Percentiles rank a stretch among this genome's conserved stretches.
Evolutionary conservation across 345 rosid genomes (phyloP).

Genomic region (Lepidium africanum): DNA sequence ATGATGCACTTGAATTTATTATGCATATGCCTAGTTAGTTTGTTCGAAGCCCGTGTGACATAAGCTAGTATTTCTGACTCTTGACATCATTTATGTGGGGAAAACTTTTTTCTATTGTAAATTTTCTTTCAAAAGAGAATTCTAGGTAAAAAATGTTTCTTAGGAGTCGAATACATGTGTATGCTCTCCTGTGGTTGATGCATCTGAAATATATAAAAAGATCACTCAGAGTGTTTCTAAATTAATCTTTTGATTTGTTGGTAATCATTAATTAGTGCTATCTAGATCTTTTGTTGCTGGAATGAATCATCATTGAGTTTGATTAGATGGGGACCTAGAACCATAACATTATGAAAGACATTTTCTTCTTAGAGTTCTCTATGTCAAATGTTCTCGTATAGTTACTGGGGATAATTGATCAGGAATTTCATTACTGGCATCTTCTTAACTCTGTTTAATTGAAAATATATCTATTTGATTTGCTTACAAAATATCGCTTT

Average conservation of each 20-base stretch:
- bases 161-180: background rate
- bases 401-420: background rate
- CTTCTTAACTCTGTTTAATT: background rate
- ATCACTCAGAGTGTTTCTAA: background rate
- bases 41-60: background rate
- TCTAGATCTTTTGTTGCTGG: background rate
- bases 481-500: background rate
- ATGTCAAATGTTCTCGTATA: background rate
- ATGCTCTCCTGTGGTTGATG: background rate
- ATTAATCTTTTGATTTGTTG: background rate
- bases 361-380: background rate
- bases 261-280: background rate
- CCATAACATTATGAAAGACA: background rate
- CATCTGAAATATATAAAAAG: background rate
- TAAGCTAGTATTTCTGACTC: background rate
- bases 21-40: background rate
- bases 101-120: background rate
- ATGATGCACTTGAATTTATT: background rate
- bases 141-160: background rate
- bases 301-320: background rate
- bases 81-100: background rate
- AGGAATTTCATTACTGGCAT: background rate
- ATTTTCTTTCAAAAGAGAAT: background rate
- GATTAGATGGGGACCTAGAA: background rate
- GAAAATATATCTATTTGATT: background rate